Conservation (phyloP, 176 grass and related monocot genomes). For the Carex scoparia region DNA sequence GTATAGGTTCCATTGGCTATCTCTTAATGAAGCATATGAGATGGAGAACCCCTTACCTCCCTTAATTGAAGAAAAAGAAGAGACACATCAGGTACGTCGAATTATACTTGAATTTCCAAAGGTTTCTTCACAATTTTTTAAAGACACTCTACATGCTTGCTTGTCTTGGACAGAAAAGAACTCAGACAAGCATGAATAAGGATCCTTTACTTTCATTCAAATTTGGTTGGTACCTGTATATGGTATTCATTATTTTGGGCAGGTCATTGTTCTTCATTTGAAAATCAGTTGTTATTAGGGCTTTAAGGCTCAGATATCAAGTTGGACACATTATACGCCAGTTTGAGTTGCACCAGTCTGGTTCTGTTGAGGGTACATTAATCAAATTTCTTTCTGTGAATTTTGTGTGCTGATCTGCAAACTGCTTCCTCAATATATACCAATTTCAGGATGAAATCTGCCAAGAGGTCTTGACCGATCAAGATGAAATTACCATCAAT, state of each 20-base stretch:
- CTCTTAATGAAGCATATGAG: constrained; percentile 51
- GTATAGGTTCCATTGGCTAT: constrained; percentile 77
- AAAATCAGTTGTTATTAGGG: neutral
- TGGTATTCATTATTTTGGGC: neutral
- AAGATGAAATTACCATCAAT: neutral
- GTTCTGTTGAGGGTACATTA: neutral
- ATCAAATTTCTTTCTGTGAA: neutral
- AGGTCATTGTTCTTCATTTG: neutral
- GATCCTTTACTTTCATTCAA: neutral
- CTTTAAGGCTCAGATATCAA: neutral
- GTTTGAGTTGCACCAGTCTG: neutral
- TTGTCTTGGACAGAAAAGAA: constrained; percentile 7
- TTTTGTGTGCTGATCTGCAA: neutral
- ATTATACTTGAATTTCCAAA: neutral
- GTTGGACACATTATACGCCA: neutral
- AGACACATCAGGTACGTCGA: constrained; percentile 40
- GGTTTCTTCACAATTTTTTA: neutral
- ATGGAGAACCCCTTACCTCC: constrained; percentile 60
- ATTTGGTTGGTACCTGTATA: neutral
- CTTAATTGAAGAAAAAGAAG: constrained; percentile 68
- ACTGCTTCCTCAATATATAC: neutral
- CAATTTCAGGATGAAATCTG: constrained; percentile 14
- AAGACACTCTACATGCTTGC: constrained; percentile 4
- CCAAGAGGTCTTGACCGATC: constrained; percentile 5
- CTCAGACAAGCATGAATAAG: neutral